A percentile compares a stretch with the other conserved stretches of the same genome.
Evolutionary conservation across 2,329 filamentous ascomycete species (phyloP).

Genomic region (Furcasterigmium sp.): DNA sequence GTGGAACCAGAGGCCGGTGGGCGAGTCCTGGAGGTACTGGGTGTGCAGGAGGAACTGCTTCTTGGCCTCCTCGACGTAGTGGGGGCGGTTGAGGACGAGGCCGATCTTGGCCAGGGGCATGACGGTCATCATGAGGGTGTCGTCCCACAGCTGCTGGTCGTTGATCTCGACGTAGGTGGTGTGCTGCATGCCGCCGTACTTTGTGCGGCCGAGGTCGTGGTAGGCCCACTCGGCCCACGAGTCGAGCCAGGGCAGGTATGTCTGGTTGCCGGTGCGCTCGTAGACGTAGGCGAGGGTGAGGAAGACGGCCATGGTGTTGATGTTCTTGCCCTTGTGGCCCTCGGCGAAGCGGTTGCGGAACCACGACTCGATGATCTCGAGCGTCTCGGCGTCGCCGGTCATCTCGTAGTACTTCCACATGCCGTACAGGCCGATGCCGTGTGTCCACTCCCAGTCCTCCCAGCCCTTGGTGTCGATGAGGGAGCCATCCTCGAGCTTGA

Average conservation of each 20-base stretch:
- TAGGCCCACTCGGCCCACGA: slow-evolving; percentile 80
- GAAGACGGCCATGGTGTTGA: slow-evolving; percentile 80
- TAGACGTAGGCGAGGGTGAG: slow-evolving; percentile 74
- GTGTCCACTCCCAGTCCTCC: slow-evolving; percentile 81
- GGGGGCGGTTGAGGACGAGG: slow-evolving; percentile 59
- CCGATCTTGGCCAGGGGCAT: slow-evolving; percentile 78
- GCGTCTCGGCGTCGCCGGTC: slow-evolving; percentile 54
- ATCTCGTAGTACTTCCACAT: slow-evolving; percentile 78
- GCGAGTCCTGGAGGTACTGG: slow-evolving; percentile 70
- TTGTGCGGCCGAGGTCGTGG: slow-evolving; percentile 67
- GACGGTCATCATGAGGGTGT: slow-evolving; percentile 85
- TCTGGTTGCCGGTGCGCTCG: slow-evolving; percentile 63
- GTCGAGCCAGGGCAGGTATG: slow-evolving; percentile 73
- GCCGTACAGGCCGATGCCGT: slow-evolving; percentile 74
- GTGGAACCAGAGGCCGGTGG: slow-evolving; percentile 72
- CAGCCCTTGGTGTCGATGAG: slow-evolving; percentile 82
- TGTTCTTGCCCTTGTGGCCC: slow-evolving; percentile 75
- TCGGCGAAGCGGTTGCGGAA: slow-evolving; percentile 63
- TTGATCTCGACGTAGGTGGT: slow-evolving; percentile 69
- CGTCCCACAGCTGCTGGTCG: slow-evolving; percentile 74
- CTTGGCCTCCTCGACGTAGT: slow-evolving; percentile 75
- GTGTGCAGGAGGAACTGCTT: slow-evolving; percentile 72
- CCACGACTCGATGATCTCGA: slow-evolving; percentile 68
- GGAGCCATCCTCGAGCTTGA: slow-evolving; percentile 65
- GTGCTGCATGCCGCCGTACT: slow-evolving; percentile 69